Evolutionary conservation across 2,329 filamentous ascomycete species (phyloP).

Genomic region (Sarocladium brachiariae): DNA sequence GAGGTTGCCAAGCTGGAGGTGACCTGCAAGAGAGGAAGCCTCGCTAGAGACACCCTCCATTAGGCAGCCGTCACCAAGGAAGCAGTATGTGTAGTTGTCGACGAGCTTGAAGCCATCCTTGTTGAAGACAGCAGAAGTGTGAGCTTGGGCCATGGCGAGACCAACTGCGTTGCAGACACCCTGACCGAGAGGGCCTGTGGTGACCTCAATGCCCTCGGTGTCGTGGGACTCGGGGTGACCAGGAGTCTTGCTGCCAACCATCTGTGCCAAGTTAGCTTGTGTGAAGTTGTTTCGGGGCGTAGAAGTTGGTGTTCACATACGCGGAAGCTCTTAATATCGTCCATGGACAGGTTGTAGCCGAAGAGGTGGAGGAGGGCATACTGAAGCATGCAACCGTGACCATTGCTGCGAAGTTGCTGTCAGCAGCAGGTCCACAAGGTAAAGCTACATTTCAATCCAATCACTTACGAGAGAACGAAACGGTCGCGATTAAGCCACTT

Average conservation of each 20-base stretch:
- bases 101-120: constrained; percentile 86
- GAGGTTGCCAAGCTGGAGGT: constrained; percentile 95
- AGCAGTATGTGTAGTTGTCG: constrained; percentile 95
- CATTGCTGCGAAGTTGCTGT: constrained; percentile 58
- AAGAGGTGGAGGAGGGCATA: constrained; percentile 97
- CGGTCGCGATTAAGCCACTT: constrained; percentile 95
- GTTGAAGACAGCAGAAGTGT: constrained; percentile 90
- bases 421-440: constrained; percentile 1
- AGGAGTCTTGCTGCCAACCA: constrained; percentile 69
- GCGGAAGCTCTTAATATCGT: constrained; percentile 95
- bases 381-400: constrained; percentile 98
- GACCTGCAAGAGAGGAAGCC: constrained; percentile 85
- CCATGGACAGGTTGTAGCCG: constrained; percentile 78
- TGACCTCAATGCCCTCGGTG: constrained; percentile 95
- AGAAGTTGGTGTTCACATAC: constrained; percentile 47
- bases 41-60: constrained; percentile 97
- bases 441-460: too few relatives aligned
- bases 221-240: constrained; percentile 96
- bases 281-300: background rate
- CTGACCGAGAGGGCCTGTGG: constrained; percentile 94
- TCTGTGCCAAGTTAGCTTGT: constrained; percentile 22
- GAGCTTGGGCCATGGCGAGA: constrained; percentile 92
- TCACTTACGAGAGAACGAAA: constrained; percentile 94
- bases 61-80: constrained; percentile 96
- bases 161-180: constrained; percentile 96